Conservation (phyloP, 2,329 filamentous ascomycete species). For the Metarhizium brunneum region DNA sequence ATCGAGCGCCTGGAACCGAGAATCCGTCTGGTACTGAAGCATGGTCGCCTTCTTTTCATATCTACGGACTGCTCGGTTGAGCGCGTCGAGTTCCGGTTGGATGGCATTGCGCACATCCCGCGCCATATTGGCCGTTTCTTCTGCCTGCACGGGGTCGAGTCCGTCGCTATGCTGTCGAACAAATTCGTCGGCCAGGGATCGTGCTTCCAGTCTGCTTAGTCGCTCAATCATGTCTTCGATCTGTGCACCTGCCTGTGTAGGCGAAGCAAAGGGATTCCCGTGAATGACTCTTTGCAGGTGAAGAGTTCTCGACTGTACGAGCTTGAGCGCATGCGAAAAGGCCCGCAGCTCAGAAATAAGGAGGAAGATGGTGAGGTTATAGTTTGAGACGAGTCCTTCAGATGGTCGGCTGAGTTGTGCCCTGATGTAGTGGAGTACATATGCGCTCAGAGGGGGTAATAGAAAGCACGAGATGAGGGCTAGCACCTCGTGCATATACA, state of each 20-base stretch:
- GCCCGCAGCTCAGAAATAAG: constrained; percentile 81
- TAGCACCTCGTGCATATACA: constrained; percentile 64
- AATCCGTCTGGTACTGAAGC: constrained; percentile 66
- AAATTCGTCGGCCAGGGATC: constrained; percentile 21
- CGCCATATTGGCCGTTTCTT: constrained; percentile 34
- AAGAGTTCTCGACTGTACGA: constrained; percentile 70
- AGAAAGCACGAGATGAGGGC: constrained; percentile 73
- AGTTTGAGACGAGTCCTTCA: constrained; percentile 82
- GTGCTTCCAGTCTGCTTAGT: constrained; percentile 60
- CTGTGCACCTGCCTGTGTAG: constrained; percentile 26
- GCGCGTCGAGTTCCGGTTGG: constrained; percentile 75
- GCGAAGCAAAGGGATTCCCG: constrained; percentile 32
- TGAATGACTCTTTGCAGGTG: constrained; percentile 69
- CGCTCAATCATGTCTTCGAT: constrained; percentile 53
- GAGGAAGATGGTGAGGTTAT: constrained; percentile 86
- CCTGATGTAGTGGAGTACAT: constrained; percentile 72
- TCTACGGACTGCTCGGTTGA: constrained; percentile 79
- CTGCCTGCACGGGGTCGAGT: constrained; percentile 23
- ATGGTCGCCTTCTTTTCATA: constrained; percentile 85
- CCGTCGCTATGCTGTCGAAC: constrained; percentile 18
- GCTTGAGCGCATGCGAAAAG: constrained; percentile 68
- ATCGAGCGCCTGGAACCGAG: constrained; percentile 64
- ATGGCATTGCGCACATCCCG: constrained; percentile 55
- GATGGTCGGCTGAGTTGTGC: constrained; percentile 73
- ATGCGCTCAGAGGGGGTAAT: constrained; percentile 71